Percentiles rank a stretch among this genome's conserved stretches.
Evolutionary conservation across 2,329 filamentous ascomycete genomes (phyloP).

Genomic region (Rasamsonia emersonii): DNA sequence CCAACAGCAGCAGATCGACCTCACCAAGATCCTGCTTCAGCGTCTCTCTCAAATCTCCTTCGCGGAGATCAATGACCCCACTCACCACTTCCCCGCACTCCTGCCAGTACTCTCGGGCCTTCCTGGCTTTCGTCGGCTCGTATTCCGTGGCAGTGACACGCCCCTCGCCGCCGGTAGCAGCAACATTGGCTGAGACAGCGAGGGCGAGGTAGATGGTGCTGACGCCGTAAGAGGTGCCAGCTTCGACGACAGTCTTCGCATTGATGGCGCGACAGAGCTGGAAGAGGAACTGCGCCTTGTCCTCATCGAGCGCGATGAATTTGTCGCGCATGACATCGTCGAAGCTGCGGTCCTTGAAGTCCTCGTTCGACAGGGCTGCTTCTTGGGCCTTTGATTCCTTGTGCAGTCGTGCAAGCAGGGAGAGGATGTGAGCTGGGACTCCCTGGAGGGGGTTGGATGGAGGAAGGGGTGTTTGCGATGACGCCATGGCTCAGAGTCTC

Average conservation of each 20-base stretch:
- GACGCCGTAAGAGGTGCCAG: conserved; percentile 35
- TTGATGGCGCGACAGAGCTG: conserved; percentile 22
- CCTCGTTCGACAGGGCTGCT: conserved; percentile 9
- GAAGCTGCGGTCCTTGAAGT: conserved; percentile 10
- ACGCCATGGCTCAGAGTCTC: no score
- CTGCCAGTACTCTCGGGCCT: conserved; percentile 27
- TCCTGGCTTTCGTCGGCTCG: conserved; percentile 24
- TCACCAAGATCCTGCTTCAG: conserved; percentile 20
- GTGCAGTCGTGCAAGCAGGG: conserved; percentile 16
- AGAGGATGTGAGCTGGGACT: conserved; percentile 15
- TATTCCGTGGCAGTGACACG: conserved; percentile 33
- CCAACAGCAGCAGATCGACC: conserved; percentile 29
- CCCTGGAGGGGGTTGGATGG: no score
- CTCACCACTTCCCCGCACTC: conserved; percentile 23
- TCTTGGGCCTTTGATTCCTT: conserved; percentile 15
- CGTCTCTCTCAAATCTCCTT: conserved; percentile 34
- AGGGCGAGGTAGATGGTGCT: conserved; percentile 37
- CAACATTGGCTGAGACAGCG: conserved; percentile 22
- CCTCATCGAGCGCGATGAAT: conserved; percentile 26
- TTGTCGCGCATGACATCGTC: conserved; percentile 26
- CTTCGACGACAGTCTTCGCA: conserved; percentile 31
- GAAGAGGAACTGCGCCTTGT: conserved; percentile 16
- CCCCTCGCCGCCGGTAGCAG: conserved; percentile 15
- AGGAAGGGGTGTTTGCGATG: no score
- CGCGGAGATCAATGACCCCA: conserved; percentile 28